Conservation (phyloP, 2,329 filamentous ascomycete genomes). For the Exophiala phaeomuriformis region DNA sequence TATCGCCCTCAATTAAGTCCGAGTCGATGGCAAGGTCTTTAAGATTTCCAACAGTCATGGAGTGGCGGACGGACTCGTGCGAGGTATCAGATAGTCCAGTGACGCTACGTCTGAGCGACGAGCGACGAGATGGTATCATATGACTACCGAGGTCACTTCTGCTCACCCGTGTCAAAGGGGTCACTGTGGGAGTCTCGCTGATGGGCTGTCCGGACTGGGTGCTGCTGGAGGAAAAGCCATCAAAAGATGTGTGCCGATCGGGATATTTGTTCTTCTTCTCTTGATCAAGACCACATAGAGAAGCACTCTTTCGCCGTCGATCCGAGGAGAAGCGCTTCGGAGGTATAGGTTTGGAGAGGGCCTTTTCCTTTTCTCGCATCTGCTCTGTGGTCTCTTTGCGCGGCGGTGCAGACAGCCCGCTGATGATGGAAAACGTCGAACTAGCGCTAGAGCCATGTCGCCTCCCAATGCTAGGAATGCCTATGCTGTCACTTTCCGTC, state of each 20-base stretch:
- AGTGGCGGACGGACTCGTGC: conserved; percentile 47
- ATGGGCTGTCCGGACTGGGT: conserved; percentile 2
- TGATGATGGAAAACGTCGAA: conserved; percentile 20
- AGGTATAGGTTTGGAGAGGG: conserved; percentile 10
- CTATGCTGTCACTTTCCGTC: conserved; percentile 18
- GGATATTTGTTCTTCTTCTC: conserved; percentile 16
- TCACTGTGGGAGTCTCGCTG: conserved; percentile 9
- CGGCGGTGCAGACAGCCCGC: conserved; percentile 11
- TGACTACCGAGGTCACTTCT: conserved; percentile 20
- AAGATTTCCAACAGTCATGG: conserved; percentile 37
- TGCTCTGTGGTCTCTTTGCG: conserved; percentile 14
- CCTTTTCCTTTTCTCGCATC: conserved; percentile 18
- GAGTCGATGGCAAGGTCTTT: conserved; percentile 37
- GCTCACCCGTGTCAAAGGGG: conserved; percentile 17
- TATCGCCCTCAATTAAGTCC: conserved; percentile 42
- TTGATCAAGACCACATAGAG: conserved; percentile 17
- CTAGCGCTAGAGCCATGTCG: conserved; percentile 17
- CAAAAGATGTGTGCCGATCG: conserved; percentile 13
- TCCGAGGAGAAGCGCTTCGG: conserved; percentile 17
- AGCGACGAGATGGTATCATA: conserved; percentile 52
- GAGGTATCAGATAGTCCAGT: conserved; percentile 62
- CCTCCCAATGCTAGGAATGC: conserved; percentile 22
- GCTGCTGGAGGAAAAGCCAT: conserved; percentile 8
- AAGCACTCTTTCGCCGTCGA: conserved; percentile 16
- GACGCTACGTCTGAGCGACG: conserved; percentile 29